Base-by-base conservation (phyloP, 495 filamentous ascomycete genomes). In the Aspergillus incahuasiensis region DNA sequence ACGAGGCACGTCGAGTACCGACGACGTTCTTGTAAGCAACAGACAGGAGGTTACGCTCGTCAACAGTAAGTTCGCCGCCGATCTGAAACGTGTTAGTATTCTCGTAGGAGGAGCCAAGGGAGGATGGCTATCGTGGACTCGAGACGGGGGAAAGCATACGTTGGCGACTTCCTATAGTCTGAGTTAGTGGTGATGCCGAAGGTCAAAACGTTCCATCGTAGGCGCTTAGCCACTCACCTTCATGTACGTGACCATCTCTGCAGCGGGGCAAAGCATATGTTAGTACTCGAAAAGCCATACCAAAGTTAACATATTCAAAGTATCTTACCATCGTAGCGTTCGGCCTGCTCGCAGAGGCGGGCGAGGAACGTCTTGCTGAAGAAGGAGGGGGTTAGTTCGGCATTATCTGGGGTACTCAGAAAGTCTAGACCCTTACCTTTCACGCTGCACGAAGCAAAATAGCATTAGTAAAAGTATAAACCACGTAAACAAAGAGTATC, bases 21-120 rank as follows among this genome's bases (percentile, higher is more conserved):
- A 98, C 92, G 53, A 98, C 94, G 76, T 98, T 98, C 88, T 98
- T 98, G 87, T 98, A 98, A 63, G 94, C 94, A 67, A 98, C 94
- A 52, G 91, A 96, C 44, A 98, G 86, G 43, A 98, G 89, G 81
- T 99, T 99, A 75, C 94, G 91, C 83, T 99, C 94, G 75, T 99
- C 94, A 62, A 97, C 95, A 56, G 88, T 89, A 68, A 99, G 88
- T 56, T 79, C 75, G 64, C 94, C 94, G 63, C 91, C 94, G 66
- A 98, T 84, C 73, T 92, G 85, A 63, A 50, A 58, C 32, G 56
- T 53, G 72, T 73, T 40, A 72, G 68, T 71, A 24, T 52, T 39
- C 25, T 5, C n/a, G 50, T 53, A 50, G 25, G 51, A 52, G 25
- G 44, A 32, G 13, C 30, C 5, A 20, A 40, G 21, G 38, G 34